phyloP scores from a whole-genome alignment of 441 rosid genomes.

The Aquilaria agallochum region DNA sequence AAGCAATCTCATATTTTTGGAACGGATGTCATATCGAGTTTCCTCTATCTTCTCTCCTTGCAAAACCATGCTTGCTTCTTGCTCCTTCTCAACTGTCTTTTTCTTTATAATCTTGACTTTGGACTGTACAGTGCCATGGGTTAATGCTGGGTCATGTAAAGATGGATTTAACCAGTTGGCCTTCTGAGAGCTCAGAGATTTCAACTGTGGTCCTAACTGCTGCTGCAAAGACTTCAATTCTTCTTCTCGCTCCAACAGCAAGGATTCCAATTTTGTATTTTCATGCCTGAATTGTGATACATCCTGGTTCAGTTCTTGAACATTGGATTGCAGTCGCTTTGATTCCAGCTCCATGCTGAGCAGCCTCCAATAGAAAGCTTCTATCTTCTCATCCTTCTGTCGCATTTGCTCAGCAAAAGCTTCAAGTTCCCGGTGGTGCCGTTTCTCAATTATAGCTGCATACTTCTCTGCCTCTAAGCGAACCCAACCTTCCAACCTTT shows the following conservation, averaged over 20 bases:
- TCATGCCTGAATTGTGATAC: conserved; percentile 47
- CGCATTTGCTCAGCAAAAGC: conserved; percentile 72
- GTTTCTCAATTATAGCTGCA: conserved; percentile 54
- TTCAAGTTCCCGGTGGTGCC: conserved; percentile 60
- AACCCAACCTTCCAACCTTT: conserved; percentile 52
- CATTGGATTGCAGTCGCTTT: conserved; percentile 54
- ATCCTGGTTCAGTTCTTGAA: conserved; percentile 53
- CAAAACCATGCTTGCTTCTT: conserved; percentile 21
- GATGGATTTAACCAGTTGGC: conserved; percentile 21
- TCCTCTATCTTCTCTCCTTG: conserved; percentile 28
- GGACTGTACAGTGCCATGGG: conserved; percentile 27
- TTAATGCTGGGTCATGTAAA: conserved; percentile 24
- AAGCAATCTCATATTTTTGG: conserved; percentile 13
- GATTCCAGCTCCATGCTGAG: conserved; percentile 80
- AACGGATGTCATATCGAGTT: conserved; percentile 10
- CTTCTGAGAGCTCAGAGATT: conserved; percentile 31
- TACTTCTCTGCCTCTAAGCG: conserved; percentile 58
- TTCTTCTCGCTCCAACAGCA: conserved; percentile 38
- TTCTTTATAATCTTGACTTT: conserved; percentile 32
- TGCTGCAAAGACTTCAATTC: conserved; percentile 45
- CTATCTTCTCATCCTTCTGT: conserved; percentile 74
- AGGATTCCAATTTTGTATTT: conserved; percentile 50
- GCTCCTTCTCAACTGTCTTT: conserved; percentile 30
- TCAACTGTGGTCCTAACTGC: conserved; percentile 27
- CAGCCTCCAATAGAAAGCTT: conserved; percentile 58